Base-by-base conservation (phyloP, 345 rosid genomes). In the Barbarea vulgaris region DNA sequence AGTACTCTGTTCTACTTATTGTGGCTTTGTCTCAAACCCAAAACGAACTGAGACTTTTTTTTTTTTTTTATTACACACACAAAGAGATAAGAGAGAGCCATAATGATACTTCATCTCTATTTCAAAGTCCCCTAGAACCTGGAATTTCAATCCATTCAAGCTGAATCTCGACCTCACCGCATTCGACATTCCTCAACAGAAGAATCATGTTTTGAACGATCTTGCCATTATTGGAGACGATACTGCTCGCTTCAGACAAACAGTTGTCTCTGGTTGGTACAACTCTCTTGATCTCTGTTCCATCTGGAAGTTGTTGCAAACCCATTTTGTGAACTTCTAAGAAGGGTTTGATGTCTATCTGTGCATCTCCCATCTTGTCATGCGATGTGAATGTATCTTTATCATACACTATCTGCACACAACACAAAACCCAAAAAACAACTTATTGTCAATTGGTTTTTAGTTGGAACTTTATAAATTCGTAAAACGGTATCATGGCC, bases 331-430 rank as follows among this genome's bases (percentile, higher is more conserved):
- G 65, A 53, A 89, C 81, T 66, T 84, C 91, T 27, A 88, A 6
- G 18, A 79, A 95, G 4, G 91, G 78, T 66, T 78, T 77, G 25
- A 92, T 66, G 27, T 85, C 93, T n/a, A 95, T 82, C 56, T 80
- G 75, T 2, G 94, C 96, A 4, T 90, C 90, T 22, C 97, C 97
- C 97, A 92, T 87, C 66, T 78, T 73, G 75, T 95, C 99, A 52
- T 95, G 96, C 17, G 72, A 77, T 6, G 85, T 80, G 8, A 95
- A 69, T 4, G 85, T 89, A 80, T 90, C 99, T 63, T 89, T 81
- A 80, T 95, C 98, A 56, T 80, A 90, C 68, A 95, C 97, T 5
- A 28, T 77, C 96, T 89, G 81, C 70, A 64, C 67, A 5, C 69
- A 15, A 18, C 4, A 36, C 27, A 14, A 11, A 39, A 33, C 10